A percentile compares a stretch with the other conserved stretches of the same genome.
phyloP scores from a whole-genome alignment of 257 asterid genomes.

The Penstemon newberryi region DNA sequence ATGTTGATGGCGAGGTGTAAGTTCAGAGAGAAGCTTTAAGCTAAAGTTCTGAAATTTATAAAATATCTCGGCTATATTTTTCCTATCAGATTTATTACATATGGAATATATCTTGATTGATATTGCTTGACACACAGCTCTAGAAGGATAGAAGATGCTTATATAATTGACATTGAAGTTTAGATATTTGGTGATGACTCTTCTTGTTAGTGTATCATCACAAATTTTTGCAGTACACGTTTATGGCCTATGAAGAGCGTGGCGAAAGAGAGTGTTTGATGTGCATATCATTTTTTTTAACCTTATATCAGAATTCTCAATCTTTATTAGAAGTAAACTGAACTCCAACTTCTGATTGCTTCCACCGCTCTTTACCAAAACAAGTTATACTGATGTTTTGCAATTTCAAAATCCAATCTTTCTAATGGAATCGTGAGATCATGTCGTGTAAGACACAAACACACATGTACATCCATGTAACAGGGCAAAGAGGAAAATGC shows the following conservation, averaged over 20 bases:
- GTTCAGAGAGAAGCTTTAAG: background rate
- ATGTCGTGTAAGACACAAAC: background rate
- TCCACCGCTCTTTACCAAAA: conserved; percentile 3
- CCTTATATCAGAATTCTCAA: background rate
- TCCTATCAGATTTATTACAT: background rate
- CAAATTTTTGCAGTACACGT: too few relatives aligned
- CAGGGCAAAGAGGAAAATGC: too few relatives aligned
- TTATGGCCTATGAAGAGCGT: conserved; percentile 5
- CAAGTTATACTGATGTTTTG: conserved; percentile 4
- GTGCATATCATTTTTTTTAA: background rate
- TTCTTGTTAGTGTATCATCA: background rate
- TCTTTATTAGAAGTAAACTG: background rate
- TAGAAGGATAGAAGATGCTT: background rate
- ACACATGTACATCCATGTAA: background rate
- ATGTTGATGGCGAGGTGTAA: background rate
- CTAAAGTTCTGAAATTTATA: background rate
- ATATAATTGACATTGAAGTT: background rate
- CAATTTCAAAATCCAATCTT: background rate
- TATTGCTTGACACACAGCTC: background rate
- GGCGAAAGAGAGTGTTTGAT: background rate
- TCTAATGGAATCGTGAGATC: background rate
- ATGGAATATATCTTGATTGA: background rate
- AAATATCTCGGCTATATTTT: too few relatives aligned
- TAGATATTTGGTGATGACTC: background rate
- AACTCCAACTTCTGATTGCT: conserved; percentile 15